Evolutionary conservation across 148 eudicot species (phyloP).

Genomic region (Rheum nobile): DNA sequence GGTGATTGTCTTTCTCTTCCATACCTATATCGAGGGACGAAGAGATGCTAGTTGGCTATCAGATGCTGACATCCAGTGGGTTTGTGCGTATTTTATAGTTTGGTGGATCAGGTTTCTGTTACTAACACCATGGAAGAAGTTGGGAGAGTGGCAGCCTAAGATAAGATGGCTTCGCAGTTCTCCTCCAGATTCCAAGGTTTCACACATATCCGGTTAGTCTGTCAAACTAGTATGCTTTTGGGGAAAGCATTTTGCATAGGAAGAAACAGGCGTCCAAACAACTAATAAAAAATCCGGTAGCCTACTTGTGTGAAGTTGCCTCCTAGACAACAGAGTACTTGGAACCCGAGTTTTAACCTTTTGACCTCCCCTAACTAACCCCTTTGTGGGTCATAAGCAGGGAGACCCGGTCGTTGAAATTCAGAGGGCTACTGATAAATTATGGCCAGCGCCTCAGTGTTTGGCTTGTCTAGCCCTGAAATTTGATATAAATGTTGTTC

Average conservation of each 20-base stretch:
- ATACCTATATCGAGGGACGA: background rate
- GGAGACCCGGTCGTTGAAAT: background rate
- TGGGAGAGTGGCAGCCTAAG: background rate
- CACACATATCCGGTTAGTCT: background rate
- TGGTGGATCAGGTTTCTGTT: background rate
- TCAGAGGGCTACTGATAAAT: background rate
- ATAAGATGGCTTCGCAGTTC: background rate
- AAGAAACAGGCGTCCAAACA: background rate
- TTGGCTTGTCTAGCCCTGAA: background rate
- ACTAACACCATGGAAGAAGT: background rate
- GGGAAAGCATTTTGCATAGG: background rate
- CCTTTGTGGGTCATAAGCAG: background rate
- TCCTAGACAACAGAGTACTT: background rate
- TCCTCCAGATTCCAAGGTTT: background rate
- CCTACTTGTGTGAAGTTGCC: background rate
- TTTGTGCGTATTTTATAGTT: background rate
- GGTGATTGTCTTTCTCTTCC: background rate
- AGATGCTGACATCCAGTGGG: background rate
- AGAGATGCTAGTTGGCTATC: background rate
- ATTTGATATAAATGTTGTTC: background rate
- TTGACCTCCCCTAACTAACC: background rate
- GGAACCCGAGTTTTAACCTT: background rate
- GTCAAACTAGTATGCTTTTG: background rate
- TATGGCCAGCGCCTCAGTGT: background rate
- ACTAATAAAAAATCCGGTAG: background rate